Evolutionary conservation across 768 basidiomycete species (phyloP).

Genomic region (Panaeolus papilionaceus): DNA sequence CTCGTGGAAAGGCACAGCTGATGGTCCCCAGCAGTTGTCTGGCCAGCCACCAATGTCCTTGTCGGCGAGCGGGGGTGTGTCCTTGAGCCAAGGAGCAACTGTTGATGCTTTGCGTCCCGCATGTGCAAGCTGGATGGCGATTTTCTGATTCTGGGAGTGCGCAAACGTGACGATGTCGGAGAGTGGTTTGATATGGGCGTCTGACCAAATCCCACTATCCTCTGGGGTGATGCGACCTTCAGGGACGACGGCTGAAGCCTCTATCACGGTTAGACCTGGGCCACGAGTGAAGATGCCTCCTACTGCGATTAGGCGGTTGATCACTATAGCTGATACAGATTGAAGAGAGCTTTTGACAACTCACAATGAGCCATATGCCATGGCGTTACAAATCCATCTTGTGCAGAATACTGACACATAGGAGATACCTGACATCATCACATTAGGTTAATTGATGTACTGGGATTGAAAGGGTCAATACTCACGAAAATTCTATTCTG

Average conservation of each 20-base stretch:
- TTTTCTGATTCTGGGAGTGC: conserved; percentile 71
- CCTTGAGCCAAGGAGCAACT: conserved; percentile 63
- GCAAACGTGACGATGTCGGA: conserved; percentile 69
- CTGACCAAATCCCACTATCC: conserved; percentile 67
- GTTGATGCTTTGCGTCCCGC: conserved; percentile 79
- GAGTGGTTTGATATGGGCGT: conserved; percentile 41
- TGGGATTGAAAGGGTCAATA: conserved; percentile 21
- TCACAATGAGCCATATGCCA: conserved; percentile 72
- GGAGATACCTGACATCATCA: conserved; percentile 49
- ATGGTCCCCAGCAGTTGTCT: conserved; percentile 62
- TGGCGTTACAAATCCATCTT: conserved; percentile 54
- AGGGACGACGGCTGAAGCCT: conserved; percentile 64
- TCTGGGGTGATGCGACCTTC: conserved; percentile 68
- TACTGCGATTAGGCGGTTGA: conserved; percentile 37
- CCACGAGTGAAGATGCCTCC: conserved; percentile 55
- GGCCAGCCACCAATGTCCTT: conserved; percentile 56
- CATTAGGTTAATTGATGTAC: not conserved
- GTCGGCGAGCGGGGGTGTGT: conserved; percentile 33
- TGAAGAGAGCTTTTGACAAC: not conserved
- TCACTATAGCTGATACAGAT: not conserved
- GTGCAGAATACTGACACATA: conserved; percentile 64
- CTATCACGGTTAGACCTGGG: conserved; percentile 63
- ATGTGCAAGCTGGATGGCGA: conserved; percentile 79
- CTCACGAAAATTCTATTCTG: conserved; percentile 61
- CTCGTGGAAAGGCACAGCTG: conserved; percentile 49